phyloP scores from a whole-genome alignment of 352 stramenopile genomes.

The Pythium apleroticum region DNA sequence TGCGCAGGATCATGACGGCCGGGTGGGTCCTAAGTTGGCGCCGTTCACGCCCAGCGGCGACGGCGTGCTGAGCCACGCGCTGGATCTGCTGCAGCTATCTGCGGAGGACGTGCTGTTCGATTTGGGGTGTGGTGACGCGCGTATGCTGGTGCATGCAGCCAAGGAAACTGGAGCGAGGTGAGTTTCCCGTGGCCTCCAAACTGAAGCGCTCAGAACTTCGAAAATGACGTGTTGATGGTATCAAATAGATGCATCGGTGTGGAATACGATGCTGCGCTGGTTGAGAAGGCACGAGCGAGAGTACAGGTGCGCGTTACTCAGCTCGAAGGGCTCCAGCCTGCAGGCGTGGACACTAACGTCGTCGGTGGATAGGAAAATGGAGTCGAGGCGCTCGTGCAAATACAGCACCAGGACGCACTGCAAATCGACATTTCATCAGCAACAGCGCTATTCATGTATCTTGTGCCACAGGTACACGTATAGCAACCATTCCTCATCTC shows the following conservation, averaged over 20 bases:
- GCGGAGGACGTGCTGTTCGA: conserved; percentile 67
- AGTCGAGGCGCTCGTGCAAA: conserved; percentile 46
- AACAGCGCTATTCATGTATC: conserved; percentile 79
- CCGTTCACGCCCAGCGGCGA: conserved; percentile 79
- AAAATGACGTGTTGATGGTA: background rate
- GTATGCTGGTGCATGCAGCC: conserved; percentile 64
- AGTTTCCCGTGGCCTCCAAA: background rate
- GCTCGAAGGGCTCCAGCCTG: background rate
- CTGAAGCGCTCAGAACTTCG: background rate
- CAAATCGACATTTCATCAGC: conserved; percentile 55
- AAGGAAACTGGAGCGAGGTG: conserved; percentile 44
- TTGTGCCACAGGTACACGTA: conserved; percentile 76
- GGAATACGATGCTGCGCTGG: conserved; percentile 72
- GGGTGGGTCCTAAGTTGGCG: conserved; percentile 58
- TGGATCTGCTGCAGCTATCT: conserved; percentile 63
- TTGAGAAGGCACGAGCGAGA: conserved; percentile 41
- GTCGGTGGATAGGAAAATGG: conserved; percentile 35
- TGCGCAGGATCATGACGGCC: conserved; percentile 1
- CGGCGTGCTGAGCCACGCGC: conserved; percentile 54
- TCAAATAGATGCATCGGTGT: conserved; percentile 58
- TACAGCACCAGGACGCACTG: conserved; percentile 64
- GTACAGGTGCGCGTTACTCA: conserved; percentile 35
- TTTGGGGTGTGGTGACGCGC: conserved; percentile 77
- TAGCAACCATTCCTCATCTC: conserved; percentile 1
- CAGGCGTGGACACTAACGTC: background rate